phyloP scores from a whole-genome alignment of 306 rosid genomes.

The Parietaria judaica region DNA sequence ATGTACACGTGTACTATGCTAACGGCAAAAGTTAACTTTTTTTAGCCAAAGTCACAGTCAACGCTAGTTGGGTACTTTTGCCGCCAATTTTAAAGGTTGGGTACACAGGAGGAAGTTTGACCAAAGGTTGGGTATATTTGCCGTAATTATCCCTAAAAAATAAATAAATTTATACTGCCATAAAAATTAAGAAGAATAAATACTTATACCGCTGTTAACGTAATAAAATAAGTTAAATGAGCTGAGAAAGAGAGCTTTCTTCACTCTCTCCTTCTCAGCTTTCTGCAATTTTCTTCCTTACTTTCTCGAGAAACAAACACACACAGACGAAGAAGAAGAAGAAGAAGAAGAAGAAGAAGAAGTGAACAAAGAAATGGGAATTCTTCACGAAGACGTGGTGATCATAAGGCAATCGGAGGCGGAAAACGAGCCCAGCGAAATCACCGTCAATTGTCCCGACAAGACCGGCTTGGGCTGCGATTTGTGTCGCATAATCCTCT shows the following conservation, averaged over 20 bases:
- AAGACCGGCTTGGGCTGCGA: conserved; percentile 93
- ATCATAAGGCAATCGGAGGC: conserved; percentile 49
- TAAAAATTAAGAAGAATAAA: too few relatives aligned
- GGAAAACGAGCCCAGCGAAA: conserved; percentile 58
- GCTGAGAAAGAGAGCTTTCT: not conserved
- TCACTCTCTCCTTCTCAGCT: conserved; percentile 3
- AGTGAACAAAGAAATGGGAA: conserved; percentile 45
- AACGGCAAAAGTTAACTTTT: too few relatives aligned
- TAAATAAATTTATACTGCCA: too few relatives aligned
- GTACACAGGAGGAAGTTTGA: too few relatives aligned
- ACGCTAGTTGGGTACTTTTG: too few relatives aligned
- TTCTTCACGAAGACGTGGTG: conserved; percentile 72
- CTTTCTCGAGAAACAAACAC: not conserved
- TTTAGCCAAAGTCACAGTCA: too few relatives aligned
- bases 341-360: conserved; percentile 10
- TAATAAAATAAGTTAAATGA: too few relatives aligned
- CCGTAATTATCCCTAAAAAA: too few relatives aligned
- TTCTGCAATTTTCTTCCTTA: not conserved
- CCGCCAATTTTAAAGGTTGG: too few relatives aligned
- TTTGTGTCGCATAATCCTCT: conserved; percentile 90
- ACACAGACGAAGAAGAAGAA: not conserved
- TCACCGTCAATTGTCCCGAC: conserved; percentile 93
- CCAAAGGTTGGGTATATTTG: too few relatives aligned
- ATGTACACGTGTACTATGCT: too few relatives aligned
- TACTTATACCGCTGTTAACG: too few relatives aligned